Base-by-base conservation (phyloP, 164 flowering plant genomes). In the Euptelea pleiosperma region DNA sequence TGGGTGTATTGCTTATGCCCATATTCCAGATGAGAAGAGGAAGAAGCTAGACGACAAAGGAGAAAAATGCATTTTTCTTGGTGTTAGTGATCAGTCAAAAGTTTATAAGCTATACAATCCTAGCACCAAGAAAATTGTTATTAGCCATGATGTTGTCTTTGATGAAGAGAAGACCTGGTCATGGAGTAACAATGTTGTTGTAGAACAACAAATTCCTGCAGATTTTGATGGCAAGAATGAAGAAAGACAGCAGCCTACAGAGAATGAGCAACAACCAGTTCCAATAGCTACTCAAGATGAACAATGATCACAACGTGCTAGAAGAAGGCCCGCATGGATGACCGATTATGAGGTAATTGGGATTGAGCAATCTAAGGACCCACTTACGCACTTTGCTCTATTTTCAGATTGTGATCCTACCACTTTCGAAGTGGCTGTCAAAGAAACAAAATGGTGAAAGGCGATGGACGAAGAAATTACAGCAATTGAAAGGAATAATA, bases 381-480 rank as follows among this genome's bases (percentile, higher is more conserved):
- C 22, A 16, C 26, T 44, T 24, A 41, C 28, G 2, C 43, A 55
- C 12, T 41, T 41, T 55, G 47, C 56, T 33, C n/a, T n/a, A n/a
- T n/a, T n/a, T n/a, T n/a, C n/a, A n/a, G n/a, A n/a, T n/a, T n/a
- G n/a, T n/a, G n/a, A n/a, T n/a, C n/a, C n/a, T n/a, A n/a, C n/a
- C n/a, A n/a, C n/a, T n/a, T n/a, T n/a, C n/a, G n/a, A n/a, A n/a
- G n/a, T n/a, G n/a, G 46, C 45, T 29, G 19, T 29, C 16, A 46
- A 45, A 45, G 42, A 56, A 24, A n/a, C 28, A 34, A 59, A 63
- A 46, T 63, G 60, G 47, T 4, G 31, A 18, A 55, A 55, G 28
- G 45, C 67, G 0, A 55, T 63, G 60, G 60, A 64, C 45, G 62
- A 39, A 15, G 56, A 64, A 50, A 48, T 57, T 36, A 15, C 4